Conservation (phyloP, 2,329 filamentous ascomycete species). For the Thermomyces lanuginosus region DNA sequence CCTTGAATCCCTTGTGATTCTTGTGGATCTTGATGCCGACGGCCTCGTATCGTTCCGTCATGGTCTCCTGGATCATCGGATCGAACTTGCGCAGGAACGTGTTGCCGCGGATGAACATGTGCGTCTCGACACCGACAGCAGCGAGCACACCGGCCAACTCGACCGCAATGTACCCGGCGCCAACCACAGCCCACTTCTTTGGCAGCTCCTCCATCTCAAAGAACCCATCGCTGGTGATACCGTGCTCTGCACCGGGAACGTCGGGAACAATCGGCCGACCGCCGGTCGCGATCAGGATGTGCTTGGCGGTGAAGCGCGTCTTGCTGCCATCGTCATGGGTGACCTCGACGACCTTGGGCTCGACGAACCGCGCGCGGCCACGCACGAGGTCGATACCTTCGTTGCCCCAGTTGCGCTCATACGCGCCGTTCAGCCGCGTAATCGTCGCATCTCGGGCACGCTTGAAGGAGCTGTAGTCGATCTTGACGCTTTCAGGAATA, state of each 20-base stretch:
- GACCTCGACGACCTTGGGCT: slow-evolving; percentile 30
- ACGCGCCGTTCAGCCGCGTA: slow-evolving; percentile 30
- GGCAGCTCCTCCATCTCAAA: slow-evolving; percentile 36
- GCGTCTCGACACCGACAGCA: slow-evolving; percentile 33
- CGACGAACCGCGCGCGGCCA: slow-evolving; percentile 32
- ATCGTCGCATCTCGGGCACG: slow-evolving; percentile 31
- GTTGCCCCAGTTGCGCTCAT: slow-evolving; percentile 34
- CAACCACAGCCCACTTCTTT: slow-evolving; percentile 34
- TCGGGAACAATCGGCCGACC: slow-evolving; percentile 29
- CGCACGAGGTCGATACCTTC: slow-evolving; percentile 36
- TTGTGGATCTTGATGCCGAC: slow-evolving; percentile 33
- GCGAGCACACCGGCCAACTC: slow-evolving; percentile 36
- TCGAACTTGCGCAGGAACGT: slow-evolving; percentile 36
- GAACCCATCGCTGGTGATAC: slow-evolving; percentile 37
- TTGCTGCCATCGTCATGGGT: slow-evolving; percentile 25
- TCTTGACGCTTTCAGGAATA: slow-evolving; percentile 25
- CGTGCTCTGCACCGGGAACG: slow-evolving; percentile 31
- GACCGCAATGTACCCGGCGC: slow-evolving; percentile 36
- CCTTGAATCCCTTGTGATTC: slow-evolving; percentile 31
- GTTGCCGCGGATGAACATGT: slow-evolving; percentile 35
- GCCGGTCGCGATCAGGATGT: slow-evolving; percentile 35
- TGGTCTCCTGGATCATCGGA: slow-evolving; percentile 36
- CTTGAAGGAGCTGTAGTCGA: slow-evolving; percentile 34
- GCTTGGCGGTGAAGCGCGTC: slow-evolving; percentile 26
- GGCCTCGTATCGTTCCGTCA: slow-evolving; percentile 36